phyloP scores from a whole-genome alignment of 345 rosid species.

The Garcia nutans region DNA sequence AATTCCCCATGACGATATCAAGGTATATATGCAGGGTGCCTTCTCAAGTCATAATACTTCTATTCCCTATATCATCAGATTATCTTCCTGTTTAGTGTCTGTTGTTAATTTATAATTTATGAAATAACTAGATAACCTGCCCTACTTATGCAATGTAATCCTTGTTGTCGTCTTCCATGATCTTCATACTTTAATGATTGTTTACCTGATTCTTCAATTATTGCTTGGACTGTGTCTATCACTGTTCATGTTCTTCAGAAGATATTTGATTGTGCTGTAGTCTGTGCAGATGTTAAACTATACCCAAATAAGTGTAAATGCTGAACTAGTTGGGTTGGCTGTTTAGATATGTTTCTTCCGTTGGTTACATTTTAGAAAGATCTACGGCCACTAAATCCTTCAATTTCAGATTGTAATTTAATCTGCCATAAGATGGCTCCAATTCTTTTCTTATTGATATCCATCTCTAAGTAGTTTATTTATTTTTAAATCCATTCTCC shows the following conservation, averaged over 20 bases:
- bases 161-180: background rate
- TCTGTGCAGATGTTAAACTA: too few species aligned
- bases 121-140: background rate
- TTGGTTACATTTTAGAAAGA: too few species aligned
- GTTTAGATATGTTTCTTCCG: too few species aligned
- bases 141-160: background rate
- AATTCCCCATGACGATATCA: slow-evolving; percentile 80
- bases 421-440: background rate
- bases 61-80: background rate
- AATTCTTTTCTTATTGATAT: background rate
- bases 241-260: background rate
- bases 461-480: background rate
- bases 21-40: slow-evolving; percentile 46
- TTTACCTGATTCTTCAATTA: background rate
- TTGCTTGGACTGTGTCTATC: background rate
- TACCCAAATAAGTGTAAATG: too few species aligned
- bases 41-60: slow-evolving; percentile 3
- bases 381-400: too few species aligned
- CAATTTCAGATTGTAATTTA: background rate
- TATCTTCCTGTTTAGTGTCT: background rate
- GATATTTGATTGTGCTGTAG: too few species aligned
- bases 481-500: background rate
- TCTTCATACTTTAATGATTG: too few species aligned
- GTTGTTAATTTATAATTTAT: background rate
- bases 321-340: too few species aligned